Conservation (phyloP, 805 yeast species). For the Blastobotrys terrestris region DNA sequence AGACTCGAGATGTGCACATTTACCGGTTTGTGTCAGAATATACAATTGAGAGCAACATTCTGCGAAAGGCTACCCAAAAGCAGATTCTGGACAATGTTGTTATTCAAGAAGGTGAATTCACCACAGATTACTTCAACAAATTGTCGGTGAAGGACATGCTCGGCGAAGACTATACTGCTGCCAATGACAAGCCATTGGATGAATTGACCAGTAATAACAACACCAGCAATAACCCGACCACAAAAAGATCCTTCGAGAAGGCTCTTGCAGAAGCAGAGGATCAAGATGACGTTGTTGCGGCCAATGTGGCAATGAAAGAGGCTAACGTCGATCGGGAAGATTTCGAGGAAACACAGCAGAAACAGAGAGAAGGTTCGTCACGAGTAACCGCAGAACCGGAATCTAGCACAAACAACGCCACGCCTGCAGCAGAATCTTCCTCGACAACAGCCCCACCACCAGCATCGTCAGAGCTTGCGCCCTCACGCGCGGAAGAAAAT, state of each 20-base stretch:
- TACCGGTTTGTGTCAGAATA: constrained; percentile 93
- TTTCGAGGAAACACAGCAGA: constrained; percentile 42
- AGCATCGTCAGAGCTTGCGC: constrained; percentile 7
- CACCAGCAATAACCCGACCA: neutral
- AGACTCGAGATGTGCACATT: constrained; percentile 94
- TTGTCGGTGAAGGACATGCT: constrained; percentile 79
- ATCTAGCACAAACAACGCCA: constrained; percentile 2
- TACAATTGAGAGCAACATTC: constrained; percentile 92
- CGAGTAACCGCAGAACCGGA: constrained; percentile 1
- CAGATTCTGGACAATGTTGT: constrained; percentile 89
- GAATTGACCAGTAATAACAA: constrained; percentile 23
- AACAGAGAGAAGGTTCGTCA: constrained; percentile 15
- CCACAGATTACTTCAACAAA: constrained; percentile 91
- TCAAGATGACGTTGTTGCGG: constrained; percentile 71
- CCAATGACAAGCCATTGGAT: constrained; percentile 29
- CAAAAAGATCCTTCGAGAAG: constrained; percentile 38
- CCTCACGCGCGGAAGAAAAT: constrained; percentile 6
- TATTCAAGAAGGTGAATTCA: constrained; percentile 96
- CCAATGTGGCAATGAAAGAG: constrained; percentile 81
- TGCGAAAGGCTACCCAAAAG: constrained; percentile 91
- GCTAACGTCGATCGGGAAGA: constrained; percentile 80
- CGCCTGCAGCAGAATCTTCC: neutral
- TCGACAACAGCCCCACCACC: neutral
- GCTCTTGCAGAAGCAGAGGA: constrained; percentile 91
- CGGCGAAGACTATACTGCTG: constrained; percentile 44